A percentile compares a stretch with the other conserved stretches of the same genome.
Evolutionary conservation across 1,139 yeast species (phyloP).

Genomic region (Debaryomycetaceae sp.): DNA sequence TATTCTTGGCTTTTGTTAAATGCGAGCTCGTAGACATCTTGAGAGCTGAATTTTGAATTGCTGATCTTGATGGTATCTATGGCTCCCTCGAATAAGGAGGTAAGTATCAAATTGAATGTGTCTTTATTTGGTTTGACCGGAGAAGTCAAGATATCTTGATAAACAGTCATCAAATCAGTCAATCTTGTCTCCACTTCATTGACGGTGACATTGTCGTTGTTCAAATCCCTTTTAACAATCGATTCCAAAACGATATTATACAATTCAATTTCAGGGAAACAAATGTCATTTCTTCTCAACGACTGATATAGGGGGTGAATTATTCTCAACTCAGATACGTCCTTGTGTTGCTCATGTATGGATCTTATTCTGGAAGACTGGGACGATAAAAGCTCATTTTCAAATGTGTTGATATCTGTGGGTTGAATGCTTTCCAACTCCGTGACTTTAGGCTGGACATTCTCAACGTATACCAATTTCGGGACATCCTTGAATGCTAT

Average conservation of each 20-base stretch:
- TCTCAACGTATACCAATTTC: not conserved
- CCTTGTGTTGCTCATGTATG: conserved; percentile 11
- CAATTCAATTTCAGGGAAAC: conserved; percentile 27
- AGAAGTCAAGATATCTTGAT: conserved; percentile 53
- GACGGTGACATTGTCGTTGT: conserved; percentile 16
- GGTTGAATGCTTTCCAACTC: not conserved
- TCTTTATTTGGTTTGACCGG: conserved; percentile 49
- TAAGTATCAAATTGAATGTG: conserved; percentile 53
- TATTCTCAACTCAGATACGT: conserved; percentile 24
- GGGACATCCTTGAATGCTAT: not conserved
- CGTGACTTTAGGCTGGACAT: not conserved
- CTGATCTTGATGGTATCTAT: conserved; percentile 22
- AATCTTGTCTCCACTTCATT: conserved; percentile 38
- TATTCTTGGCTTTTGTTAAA: conserved; percentile 56
- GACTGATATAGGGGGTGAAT: conserved; percentile 45
- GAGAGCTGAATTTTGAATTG: conserved; percentile 6
- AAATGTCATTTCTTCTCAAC: conserved; percentile 33
- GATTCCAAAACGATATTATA: conserved; percentile 39
- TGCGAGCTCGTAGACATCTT: conserved; percentile 21
- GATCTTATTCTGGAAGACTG: conserved; percentile 19
- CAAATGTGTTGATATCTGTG: conserved; percentile 12
- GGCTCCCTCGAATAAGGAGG: conserved; percentile 50
- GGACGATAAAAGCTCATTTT: conserved; percentile 14
- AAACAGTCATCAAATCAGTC: conserved; percentile 60
- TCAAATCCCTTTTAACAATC: conserved; percentile 27